Conservation (phyloP, 768 basidiomycete genomes). For the Mycena maculata region DNA sequence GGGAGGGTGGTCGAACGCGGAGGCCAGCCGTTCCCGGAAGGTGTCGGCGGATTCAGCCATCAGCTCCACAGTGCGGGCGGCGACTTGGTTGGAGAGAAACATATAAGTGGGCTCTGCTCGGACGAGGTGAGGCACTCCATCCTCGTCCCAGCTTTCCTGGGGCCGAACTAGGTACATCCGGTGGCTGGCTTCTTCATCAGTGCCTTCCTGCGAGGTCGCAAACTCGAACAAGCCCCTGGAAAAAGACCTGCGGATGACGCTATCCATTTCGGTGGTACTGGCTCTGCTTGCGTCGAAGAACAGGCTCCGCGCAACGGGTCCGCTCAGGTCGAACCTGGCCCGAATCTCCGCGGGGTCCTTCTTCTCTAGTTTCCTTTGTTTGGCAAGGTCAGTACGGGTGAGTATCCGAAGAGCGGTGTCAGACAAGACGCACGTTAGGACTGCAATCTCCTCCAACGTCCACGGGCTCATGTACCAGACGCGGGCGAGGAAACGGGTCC, state of each 20-base stretch:
- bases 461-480: conserved; percentile 11
- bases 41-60: neutral
- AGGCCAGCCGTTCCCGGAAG: neutral
- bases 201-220: neutral
- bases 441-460: neutral
- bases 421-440: neutral
- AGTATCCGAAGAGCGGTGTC: neutral
- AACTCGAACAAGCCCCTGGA: neutral
- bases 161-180: conserved; percentile 4
- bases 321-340: neutral
- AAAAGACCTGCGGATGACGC: neutral
- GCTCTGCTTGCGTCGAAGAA: neutral
- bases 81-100: neutral
- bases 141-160: neutral
- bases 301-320: conserved; percentile 7
- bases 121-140: too few relatives aligned
- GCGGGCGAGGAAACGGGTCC: neutral
- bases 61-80: neutral
- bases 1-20: neutral
- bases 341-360: neutral
- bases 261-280: neutral
- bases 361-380: neutral
- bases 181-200: neutral
- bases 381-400: neutral
- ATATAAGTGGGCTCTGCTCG: neutral